Evolutionary conservation across 2,329 filamentous ascomycete species (phyloP).

Genomic region (Pochonia chlamydosporia): DNA sequence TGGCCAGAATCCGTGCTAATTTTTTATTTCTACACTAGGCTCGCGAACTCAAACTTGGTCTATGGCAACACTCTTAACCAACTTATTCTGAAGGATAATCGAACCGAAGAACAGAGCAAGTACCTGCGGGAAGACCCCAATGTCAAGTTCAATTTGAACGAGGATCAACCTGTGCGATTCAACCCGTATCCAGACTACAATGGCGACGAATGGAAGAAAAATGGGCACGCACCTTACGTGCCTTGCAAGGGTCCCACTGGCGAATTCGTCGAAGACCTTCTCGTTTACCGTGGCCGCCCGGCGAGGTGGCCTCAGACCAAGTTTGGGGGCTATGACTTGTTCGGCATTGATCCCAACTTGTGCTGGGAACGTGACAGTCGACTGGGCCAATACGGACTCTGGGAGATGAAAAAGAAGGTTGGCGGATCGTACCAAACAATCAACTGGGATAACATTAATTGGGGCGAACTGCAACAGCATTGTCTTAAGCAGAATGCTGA

Average conservation of each 20-base stretch:
- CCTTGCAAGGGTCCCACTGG: conserved; percentile 62
- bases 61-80: conserved; percentile 50
- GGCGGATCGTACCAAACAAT: conserved; percentile 30
- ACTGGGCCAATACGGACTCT: conserved; percentile 60
- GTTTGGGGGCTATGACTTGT: conserved; percentile 56
- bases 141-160: conserved; percentile 32
- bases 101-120: conserved; percentile 22
- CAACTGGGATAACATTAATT: conserved; percentile 61
- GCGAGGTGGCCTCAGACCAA: conserved; percentile 52
- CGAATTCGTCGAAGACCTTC: conserved; percentile 52
- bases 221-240: conserved; percentile 52
- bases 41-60: conserved; percentile 43
- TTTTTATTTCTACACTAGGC: conserved; percentile 23
- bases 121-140: conserved; percentile 27
- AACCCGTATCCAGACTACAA: conserved; percentile 70
- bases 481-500: conserved; percentile 62
- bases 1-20: neutral
- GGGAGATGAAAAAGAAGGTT: conserved; percentile 40
- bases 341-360: conserved; percentile 56
- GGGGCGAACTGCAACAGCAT: conserved; percentile 63
- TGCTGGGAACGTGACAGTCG: conserved; percentile 66
- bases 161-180: conserved; percentile 50
- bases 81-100: conserved; percentile 35
- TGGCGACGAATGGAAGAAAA: conserved; percentile 50
- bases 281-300: conserved; percentile 58